Evolutionary conservation across 1,284 basidiomycete species (phyloP), one percentile per base, ranked within the genome.

Genomic region (Neotropicomus parvogracilis): DNA sequence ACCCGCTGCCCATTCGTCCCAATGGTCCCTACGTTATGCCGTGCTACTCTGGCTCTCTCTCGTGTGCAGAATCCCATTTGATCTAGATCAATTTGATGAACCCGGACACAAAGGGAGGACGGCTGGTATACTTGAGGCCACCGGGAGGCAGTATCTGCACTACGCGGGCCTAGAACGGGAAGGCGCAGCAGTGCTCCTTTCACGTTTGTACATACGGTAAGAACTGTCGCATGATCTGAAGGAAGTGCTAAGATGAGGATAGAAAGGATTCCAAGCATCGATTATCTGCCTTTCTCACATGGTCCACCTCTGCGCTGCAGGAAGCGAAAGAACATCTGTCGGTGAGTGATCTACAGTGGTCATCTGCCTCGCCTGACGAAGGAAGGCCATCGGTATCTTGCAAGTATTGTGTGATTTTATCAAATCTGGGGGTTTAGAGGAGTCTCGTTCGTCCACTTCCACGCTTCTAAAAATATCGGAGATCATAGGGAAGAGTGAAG

Each of bases 21-120:
- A 78, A 35, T 99, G 97, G 97, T 74, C 87, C 38, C 68, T 94
- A 42, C 83, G 92, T 48, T 95, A 97, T 59, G 76, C 90, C 13
- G 73, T 91, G 19, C 74, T 99, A 5, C 75, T 98, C 3, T 99
- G 97, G 95, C 77, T 99, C 11, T 91, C 92, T 14, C 79, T 99
- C 14, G 87, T 98, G 44, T 89, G 89, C 68, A 93, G 92, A 72
- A 85, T 98, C 17, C 97, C 97, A 0, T 99, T 99, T 65, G 85
- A 91, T 62, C 73, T 99, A 39, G 75, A 81, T 14, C 88, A 91
- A 52, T 91, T 97, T 46, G 90, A 94, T 60, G 79, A 83, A 44
- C 64, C 62, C 11, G 72, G 73, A 12, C 60, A 67, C 14, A 59
- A 62, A 14, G 80, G 79, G 16, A 61, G 72, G 54, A 79, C 83